Evolutionary conservation across 805 yeast species (phyloP), one percentile per base, ranked within the genome.

Genomic region (Soucietia sequanensis): DNA sequence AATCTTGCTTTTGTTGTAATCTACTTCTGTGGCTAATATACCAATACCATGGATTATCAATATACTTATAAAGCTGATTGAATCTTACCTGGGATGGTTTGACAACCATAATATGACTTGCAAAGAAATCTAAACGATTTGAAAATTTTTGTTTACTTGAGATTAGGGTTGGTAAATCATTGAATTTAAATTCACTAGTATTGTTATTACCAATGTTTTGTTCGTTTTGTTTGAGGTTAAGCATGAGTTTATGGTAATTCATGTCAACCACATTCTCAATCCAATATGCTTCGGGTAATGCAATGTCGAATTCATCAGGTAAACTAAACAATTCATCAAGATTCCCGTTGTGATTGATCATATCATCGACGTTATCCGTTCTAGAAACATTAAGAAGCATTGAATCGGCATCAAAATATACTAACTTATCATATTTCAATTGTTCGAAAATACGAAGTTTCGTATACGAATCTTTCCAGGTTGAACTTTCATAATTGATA

Each of bases 391-490:
- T 27, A 12, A 50, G 42, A 10, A 78, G 45, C 43, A 66, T 54
- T 2, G 80, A 69, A 56, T 80, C 86, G 7, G 80, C 67, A 51
- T 81, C 87, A 46, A 81, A 53, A 49, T 70, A 79, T 10, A 81
- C 66, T 12, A 81, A 50, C 30, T 82, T 54, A 17, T 76, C 75
- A 47, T 65, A 81, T 23, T 74, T 67, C 0, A 60, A 54, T 44
- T 66, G 65, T 35, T 69, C 63, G 49, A 80, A 80, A 0, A 76
- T 68, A 40, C 68, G 59, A 19, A 80, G 57, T 47, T 81, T 81
- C 1, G 82, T 77, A 43, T 76, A 73, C 36, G 81, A 71, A 4
- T 65, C 58, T 4, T 58, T 41, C 83, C 84, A 80, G 24, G 62
- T 47, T 5, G 63, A 38, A 16, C 43, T 39, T 12, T 43, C 52